Percentiles rank a stretch among this genome's conserved stretches.
phyloP scores from a whole-genome alignment of 257 asterid genomes.

The Solanum medicagineum region DNA sequence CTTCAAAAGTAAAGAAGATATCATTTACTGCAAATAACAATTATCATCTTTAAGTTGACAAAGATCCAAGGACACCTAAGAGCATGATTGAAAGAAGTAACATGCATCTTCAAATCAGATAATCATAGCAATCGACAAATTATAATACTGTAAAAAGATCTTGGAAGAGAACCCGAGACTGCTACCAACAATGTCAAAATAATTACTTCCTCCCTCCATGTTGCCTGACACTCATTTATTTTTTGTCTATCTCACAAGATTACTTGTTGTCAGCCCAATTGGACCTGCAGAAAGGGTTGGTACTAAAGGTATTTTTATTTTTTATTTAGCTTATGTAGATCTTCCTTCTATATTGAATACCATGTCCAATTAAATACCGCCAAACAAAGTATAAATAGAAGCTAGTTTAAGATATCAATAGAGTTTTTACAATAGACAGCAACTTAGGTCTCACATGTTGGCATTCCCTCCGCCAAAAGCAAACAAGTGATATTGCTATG shows the following conservation, averaged over 20 bases:
- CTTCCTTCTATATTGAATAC: neutral
- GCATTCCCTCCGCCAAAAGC: neutral
- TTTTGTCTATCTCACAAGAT: neutral
- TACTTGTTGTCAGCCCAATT: neutral
- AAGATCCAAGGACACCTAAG: neutral
- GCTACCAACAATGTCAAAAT: neutral
- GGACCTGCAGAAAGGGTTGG: neutral
- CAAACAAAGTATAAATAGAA: neutral
- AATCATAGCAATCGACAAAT: neutral
- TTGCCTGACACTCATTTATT: neutral
- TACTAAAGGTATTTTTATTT: neutral
- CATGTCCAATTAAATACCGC: neutral
- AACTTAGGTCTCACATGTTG: neutral
- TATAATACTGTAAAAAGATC: neutral
- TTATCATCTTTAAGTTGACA: neutral
- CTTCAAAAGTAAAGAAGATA: conserved; percentile 1
- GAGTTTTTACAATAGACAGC: neutral
- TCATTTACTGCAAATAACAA: neutral
- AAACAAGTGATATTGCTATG: neutral
- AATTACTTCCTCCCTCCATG: neutral
- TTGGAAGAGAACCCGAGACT: neutral
- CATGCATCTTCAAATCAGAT: neutral
- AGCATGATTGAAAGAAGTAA: neutral
- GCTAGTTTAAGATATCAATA: neutral
- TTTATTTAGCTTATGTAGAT: neutral